Base-by-base conservation (phyloP, 345 rosid genomes). In the Syzygium oleosum region DNA sequence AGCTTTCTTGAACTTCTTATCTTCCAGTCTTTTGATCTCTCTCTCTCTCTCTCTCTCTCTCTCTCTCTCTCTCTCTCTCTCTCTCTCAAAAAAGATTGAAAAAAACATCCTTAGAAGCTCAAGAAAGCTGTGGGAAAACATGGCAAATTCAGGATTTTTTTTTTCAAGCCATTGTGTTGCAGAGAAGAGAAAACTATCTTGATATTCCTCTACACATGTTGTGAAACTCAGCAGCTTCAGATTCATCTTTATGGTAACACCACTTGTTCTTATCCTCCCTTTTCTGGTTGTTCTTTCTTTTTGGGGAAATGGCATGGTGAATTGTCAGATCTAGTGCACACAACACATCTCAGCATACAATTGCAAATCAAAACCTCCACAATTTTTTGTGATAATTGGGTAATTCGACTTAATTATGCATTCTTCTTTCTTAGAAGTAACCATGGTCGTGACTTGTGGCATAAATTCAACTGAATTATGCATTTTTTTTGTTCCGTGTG, bases 101-200 rank as follows among this genome's bases (percentile, higher is more conserved):
- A 19, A 17, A 16, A 51, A 85, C 78, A 84, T 92, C 87, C 87
- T 23, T n/a, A 86, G 88, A 88, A 94, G 97, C 93, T 94, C 97
- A 95, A 95, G 97, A 95, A 95, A 95, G 97, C 95, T 91, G 96
- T 94, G 97, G 97, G 96, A 95, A 87, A 92, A 89, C 91, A 94
- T 94, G 97, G 90, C 93, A 77, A 84, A 86, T 90, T 90, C 93
- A 90, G 96, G 94, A 90, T 89, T 91, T 91, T 38, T 15, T 54
- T n/a, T 83, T 58, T 13, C 54, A 51, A 38, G n/a, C 68, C 63
- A 34, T 12, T 11, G 41, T 2, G 15, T 38, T 52, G 14, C 56
- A 11, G 52, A 68, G 46, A 21, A 17, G 80, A 38, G 80, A 21
- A 68, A 68, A 34, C 80, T 34, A 68, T 68, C 3, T 34, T 46